These are phyloP conservation scores for Geotrichum candidum DNA, from an alignment of 1,139 yeast genomes.

Conservation along the genomic window DNA sequence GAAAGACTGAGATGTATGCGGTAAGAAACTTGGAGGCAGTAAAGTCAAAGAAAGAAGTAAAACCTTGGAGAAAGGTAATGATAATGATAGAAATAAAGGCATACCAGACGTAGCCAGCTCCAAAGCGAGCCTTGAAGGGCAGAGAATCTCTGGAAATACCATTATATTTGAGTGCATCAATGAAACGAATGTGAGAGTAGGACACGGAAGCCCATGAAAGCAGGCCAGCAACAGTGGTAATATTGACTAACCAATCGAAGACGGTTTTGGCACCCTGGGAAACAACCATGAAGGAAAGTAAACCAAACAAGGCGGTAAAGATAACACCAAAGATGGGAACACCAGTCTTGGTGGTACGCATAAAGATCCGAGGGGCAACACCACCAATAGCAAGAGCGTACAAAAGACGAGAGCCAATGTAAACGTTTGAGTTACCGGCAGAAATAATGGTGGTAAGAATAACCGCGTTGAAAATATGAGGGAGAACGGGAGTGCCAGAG, in stretches of 20 bases:
- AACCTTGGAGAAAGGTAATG: slow-evolving; percentile 63
- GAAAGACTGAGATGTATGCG: slow-evolving; percentile 58
- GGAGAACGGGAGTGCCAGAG: slow-evolving; percentile 53
- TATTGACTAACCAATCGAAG: slow-evolving; percentile 71
- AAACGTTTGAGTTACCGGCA: slow-evolving; percentile 77
- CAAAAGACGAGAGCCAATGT: slow-evolving; percentile 68
- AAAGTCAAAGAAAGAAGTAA: slow-evolving; percentile 57
- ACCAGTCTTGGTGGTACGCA: slow-evolving; percentile 66
- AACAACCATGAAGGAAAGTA: slow-evolving; percentile 66
- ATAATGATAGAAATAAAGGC: slow-evolving; percentile 54
- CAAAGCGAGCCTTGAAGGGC: slow-evolving; percentile 65
- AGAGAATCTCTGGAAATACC: slow-evolving; percentile 61
- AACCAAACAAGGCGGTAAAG: slow-evolving; percentile 53
- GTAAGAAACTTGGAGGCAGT: slow-evolving; percentile 55
- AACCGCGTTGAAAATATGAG: slow-evolving; percentile 67
- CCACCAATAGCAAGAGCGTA: slow-evolving; percentile 59
- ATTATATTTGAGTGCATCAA: slow-evolving; percentile 44
- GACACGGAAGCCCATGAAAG: slow-evolving; percentile 74
- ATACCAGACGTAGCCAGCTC: slow-evolving; percentile 59
- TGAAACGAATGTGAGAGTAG: slow-evolving; percentile 59
- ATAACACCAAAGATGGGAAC: slow-evolving; percentile 58
- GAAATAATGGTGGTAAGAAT: slow-evolving; percentile 63
- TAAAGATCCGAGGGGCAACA: slow-evolving; percentile 64
- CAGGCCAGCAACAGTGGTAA: slow-evolving; percentile 71
- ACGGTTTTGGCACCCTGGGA: slow-evolving; percentile 59